phyloP scores from a whole-genome alignment of 495 filamentous ascomycete species.

The Penicillium daleae region DNA sequence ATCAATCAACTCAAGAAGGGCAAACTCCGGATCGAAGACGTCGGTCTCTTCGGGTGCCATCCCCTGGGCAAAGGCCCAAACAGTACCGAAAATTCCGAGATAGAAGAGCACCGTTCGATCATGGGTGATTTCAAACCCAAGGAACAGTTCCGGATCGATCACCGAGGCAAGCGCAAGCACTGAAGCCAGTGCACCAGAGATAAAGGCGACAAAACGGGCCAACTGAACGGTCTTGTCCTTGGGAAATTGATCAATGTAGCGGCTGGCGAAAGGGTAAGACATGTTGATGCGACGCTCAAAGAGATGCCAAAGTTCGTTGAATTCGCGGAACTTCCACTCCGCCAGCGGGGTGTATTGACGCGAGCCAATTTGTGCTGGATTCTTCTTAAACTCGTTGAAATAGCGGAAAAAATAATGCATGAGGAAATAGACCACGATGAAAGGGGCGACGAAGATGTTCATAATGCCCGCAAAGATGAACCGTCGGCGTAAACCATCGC shows the following conservation, averaged over 20 bases:
- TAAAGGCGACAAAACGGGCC: conserved; percentile 81
- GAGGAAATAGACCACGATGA: conserved; percentile 79
- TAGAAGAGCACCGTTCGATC: conserved; percentile 87
- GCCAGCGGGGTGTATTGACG: conserved; percentile 91
- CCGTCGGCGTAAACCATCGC: conserved; percentile 71
- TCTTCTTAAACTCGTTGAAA: conserved; percentile 93
- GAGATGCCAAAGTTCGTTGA: conserved; percentile 93
- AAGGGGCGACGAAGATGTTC: conserved; percentile 83
- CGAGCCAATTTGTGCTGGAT: conserved; percentile 79
- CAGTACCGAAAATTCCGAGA: conserved; percentile 69
- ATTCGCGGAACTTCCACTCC: conserved; percentile 98
- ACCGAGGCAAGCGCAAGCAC: conserved; percentile 80
- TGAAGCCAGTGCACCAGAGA: conserved; percentile 81
- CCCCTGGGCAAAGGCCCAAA: conserved; percentile 80
- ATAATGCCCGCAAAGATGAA: conserved; percentile 83
- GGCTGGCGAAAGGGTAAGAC: conserved; percentile 90
- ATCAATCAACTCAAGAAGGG: conserved; percentile 82
- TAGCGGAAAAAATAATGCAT: conserved; percentile 90
- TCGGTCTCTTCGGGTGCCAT: conserved; percentile 82
- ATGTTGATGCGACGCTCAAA: conserved; percentile 89
- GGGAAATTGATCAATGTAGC: conserved; percentile 94
- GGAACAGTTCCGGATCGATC: conserved; percentile 85
- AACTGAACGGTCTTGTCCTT: conserved; percentile 89
- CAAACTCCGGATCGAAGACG: conserved; percentile 91
- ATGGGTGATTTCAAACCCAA: conserved; percentile 85